Evolutionary conservation across 345 rosid species (phyloP).

Genomic region (Kernera saxatilis): DNA sequence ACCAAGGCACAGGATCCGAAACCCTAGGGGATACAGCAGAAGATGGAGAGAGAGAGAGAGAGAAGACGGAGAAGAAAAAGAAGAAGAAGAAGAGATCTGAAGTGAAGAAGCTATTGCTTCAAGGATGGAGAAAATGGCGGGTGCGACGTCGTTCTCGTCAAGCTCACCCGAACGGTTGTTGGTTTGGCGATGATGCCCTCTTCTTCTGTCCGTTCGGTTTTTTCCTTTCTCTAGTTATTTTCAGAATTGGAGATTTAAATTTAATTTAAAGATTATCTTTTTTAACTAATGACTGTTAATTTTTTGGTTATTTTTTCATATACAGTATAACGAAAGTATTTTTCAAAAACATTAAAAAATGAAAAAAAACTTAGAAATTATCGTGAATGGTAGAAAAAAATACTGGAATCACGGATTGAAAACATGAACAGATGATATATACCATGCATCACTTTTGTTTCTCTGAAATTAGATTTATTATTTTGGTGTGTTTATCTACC

Average conservation of each 20-base stretch:
- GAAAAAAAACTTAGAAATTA: no score
- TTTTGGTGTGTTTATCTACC: no score
- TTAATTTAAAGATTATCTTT: no score
- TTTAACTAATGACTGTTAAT: no score
- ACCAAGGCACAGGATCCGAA: conserved; percentile 23
- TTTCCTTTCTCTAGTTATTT: background rate
- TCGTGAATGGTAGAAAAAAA: no score
- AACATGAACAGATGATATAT: no score
- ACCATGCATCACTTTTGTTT: no score
- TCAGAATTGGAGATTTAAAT: background rate
- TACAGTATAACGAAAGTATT: no score
- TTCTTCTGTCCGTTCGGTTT: background rate
- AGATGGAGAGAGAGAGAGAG: background rate
- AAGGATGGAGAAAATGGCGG: conserved; percentile 51
- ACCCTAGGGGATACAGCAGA: conserved; percentile 9
- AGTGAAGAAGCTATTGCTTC: conserved; percentile 56
- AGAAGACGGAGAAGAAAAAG: background rate
- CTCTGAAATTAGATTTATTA: no score
- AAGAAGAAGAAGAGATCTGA: conserved; percentile 28
- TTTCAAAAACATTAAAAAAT: no score
- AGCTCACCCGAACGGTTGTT: conserved; percentile 33
- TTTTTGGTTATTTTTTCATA: no score
- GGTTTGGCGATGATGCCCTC: conserved; percentile 19
- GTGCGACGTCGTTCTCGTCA: conserved; percentile 50
- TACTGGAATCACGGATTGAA: no score